A percentile compares a stretch with the other conserved stretches of the same genome.
phyloP scores from a whole-genome alignment of 1,139 yeast genomes.

The Magnusiomyces suaveolens region DNA sequence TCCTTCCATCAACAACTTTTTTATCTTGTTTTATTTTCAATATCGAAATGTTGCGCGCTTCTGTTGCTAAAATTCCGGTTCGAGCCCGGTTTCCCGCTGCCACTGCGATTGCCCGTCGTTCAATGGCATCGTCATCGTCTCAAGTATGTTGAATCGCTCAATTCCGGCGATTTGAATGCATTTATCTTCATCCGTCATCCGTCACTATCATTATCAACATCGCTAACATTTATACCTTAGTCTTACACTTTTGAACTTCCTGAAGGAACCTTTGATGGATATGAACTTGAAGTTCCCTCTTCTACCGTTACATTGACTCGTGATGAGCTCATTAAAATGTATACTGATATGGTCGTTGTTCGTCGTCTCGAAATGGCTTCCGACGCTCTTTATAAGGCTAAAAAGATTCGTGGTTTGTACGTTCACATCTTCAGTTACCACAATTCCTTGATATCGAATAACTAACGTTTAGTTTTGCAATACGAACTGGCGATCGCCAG shows the following conservation, averaged over 20 bases:
- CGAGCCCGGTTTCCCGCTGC: neutral
- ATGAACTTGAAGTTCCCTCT: slow-evolving; percentile 60
- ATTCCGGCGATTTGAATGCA: too few relatives aligned
- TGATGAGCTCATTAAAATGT: slow-evolving; percentile 76
- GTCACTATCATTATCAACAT: too few relatives aligned
- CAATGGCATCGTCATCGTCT: too few relatives aligned
- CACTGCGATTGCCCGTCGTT: neutral
- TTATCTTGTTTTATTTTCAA: neutral
- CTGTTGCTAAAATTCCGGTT: neutral
- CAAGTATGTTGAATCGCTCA: too few relatives aligned
- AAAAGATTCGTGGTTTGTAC: slow-evolving; percentile 91
- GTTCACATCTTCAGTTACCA: too few relatives aligned
- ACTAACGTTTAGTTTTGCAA: too few relatives aligned
- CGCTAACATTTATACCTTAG: neutral
- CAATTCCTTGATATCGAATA: too few relatives aligned
- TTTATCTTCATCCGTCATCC: too few relatives aligned
- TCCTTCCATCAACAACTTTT: too few relatives aligned
- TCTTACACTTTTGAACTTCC: slow-evolving; percentile 46
- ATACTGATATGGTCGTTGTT: slow-evolving; percentile 86
- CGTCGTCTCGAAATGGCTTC: slow-evolving; percentile 99
- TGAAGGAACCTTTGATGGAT: slow-evolving; percentile 73
- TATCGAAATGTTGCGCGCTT: slow-evolving; percentile 1
- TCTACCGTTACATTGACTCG: slow-evolving; percentile 69
- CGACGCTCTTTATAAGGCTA: slow-evolving; percentile 95
- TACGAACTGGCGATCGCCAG: too few relatives aligned